These are phyloP conservation scores for Pythium pectinolyticum DNA, from an alignment of 352 stramenopile species.

Conservation along the genomic window DNA sequence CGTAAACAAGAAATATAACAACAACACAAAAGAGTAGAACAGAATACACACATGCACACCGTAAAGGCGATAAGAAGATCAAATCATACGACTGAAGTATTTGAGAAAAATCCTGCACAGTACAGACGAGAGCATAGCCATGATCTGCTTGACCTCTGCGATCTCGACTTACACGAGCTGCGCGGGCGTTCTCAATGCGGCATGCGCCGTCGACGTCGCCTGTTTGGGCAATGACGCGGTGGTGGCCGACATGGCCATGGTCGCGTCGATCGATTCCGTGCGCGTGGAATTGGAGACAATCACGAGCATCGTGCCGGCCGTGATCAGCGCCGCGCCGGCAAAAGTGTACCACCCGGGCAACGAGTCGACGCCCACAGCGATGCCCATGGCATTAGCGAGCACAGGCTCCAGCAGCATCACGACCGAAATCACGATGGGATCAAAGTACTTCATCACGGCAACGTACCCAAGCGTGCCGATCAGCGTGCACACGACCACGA, in stretches of 20 bases:
- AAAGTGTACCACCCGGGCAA: constrained; percentile 77
- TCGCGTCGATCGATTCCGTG: constrained; percentile 85
- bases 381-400: constrained; percentile 71
- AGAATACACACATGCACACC: too few relatives aligned
- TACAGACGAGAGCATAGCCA: too few relatives aligned
- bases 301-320: constrained; percentile 67
- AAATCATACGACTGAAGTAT: too few relatives aligned
- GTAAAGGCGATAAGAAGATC: too few relatives aligned
- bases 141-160: too few relatives aligned
- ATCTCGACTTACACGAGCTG: constrained; percentile 30
- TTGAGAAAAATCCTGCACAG: too few relatives aligned
- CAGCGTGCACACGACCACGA: constrained; percentile 86
- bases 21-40: too few relatives aligned
- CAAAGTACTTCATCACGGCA: constrained; percentile 91
- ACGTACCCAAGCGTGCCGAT: constrained; percentile 87
- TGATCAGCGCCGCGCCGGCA: constrained; percentile 59
- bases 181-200: constrained; percentile 21
- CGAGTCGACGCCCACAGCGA: constrained; percentile 67
- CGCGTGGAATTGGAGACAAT: constrained; percentile 73
- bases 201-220: constrained; percentile 32
- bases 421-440: constrained; percentile 86
- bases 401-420: constrained; percentile 90
- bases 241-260: constrained; percentile 62
- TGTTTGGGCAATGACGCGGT: constrained; percentile 42
- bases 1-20: too few relatives aligned